Base-by-base conservation (phyloP, 140 eudicot species). In the Flaveria floridana region DNA sequence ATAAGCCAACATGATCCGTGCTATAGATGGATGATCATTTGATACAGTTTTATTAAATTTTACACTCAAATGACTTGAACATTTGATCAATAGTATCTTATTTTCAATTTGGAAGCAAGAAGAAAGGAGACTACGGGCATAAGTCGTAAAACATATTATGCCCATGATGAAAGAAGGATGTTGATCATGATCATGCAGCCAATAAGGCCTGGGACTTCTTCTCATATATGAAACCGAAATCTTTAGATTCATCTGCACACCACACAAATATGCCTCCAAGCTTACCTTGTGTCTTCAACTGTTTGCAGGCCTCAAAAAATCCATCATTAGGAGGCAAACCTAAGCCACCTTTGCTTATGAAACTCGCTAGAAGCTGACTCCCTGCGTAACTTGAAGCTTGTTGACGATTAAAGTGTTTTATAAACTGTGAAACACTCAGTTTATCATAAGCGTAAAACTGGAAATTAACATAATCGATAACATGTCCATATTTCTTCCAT, bases 181-280 rank as follows among this genome's bases (percentile, higher is more conserved):
- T 34, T 63, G 69, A 68, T 80, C 68, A 75, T 63, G 69, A 68
- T 80, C 68, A 75, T 47, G 41, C 52, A 64, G 84, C 80, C 71
- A 80, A 68, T 65, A 76, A 52, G 42, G 75, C 79, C 42, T 71
- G 82, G 20, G 82, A 66, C 47, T 23, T 28, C 21, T 71, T 66
- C 70, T 81, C 82, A 65, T 76, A 65, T 44, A 34, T 51, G 47
- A 81, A 81, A 20, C 78, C 56, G 3, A n/a, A 37, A 12, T 37
- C 73, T 66, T 55, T 55, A 1, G 85, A 81, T 65, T 81, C 85
- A 65, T 81, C 85, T 3, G 85, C 85, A 76, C 79, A 76, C 82
- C 85, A 81, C 7, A 76, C 82, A 55, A 81, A 81, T 39, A 81
- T 81, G 42, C 85, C 85, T 26, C 81, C 82, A 20, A 81, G 85